Conservation (phyloP, 306 rosid genomes). For the Prunus padus region DNA sequence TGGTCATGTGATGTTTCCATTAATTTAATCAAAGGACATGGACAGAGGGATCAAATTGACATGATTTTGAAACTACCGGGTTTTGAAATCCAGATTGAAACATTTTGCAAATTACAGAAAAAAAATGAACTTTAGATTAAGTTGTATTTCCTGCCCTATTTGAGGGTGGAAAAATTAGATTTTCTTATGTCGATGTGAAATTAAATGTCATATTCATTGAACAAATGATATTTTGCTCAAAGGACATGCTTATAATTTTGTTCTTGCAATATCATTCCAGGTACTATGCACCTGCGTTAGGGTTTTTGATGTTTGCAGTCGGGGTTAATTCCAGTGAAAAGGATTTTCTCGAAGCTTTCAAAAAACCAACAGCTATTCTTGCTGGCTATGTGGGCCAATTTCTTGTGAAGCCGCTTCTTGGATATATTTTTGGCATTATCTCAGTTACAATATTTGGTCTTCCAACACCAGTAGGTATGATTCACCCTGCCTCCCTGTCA, state of each 20-base stretch:
- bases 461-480: conserved; percentile 76
- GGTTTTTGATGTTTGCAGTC: conserved; percentile 96
- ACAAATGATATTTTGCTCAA: background rate
- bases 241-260: background rate
- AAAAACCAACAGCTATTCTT: conserved; percentile 66
- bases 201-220: background rate
- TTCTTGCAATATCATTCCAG: conserved; percentile 39
- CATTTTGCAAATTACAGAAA: background rate
- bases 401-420: conserved; percentile 82
- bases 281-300: conserved; percentile 94
- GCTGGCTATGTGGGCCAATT: conserved; percentile 88
- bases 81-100: background rate
- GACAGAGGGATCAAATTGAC: background rate
- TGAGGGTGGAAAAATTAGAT: background rate
- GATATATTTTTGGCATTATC: conserved; percentile 69
- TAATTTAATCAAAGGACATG: background rate
- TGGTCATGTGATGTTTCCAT: background rate
- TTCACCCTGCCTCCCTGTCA: conserved; percentile 24
- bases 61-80: background rate
- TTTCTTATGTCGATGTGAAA: background rate
- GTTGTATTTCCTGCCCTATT: background rate
- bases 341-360: conserved; percentile 83
- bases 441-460: conserved; percentile 63
- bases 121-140: background rate
- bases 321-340: conserved; percentile 93